Base-by-base conservation (phyloP, 768 basidiomycete genomes). In the Podaxis rugospora region DNA sequence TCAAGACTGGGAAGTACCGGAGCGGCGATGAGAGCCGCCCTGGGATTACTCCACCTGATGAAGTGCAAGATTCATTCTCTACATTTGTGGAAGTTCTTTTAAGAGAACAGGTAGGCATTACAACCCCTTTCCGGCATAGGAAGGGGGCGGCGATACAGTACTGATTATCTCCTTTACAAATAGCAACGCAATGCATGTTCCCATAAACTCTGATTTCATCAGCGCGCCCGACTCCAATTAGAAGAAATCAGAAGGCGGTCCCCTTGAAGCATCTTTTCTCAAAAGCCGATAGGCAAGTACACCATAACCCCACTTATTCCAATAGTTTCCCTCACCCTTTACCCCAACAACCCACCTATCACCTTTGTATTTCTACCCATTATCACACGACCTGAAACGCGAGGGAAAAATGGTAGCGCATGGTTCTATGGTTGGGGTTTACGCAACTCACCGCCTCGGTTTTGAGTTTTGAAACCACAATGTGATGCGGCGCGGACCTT, bases 1-100 rank as follows among this genome's bases (percentile, higher is more conserved):
- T 89, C 23, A 78, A 77, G 66, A 87, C 88, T 4, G 89, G 89
- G 10, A 91, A 90, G 66, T 90, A 88, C 67, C 77, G 88, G 2
- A 18, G 72, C 3, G 87, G 85, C 2, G 84, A 87, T 64, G 89
- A 89, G 68, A 56, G 47, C 4, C 73, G 71, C 57, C 56, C 63
- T 14, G 78, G 75, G 0, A 63, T 71, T 1, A 63, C 67, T 5
- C 75, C 80, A 28, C 85, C 85, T 2, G 82, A 87, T 67, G 80
- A 82, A 63, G 71, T 85, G 2, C 79, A 67, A 55, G 80, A 80
- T 28, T 80, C 75, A 3, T 87, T 89, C 64, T 75, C 83, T 2
- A 71, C 72, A 3, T 83, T 87, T 58, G 78, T 87, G 1, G 80
- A 86, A n/a, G 73, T 66, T 28, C 65, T 88, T 21, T 65, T 73